These are phyloP conservation scores for Ricinus communis DNA, from an alignment of 345 rosid species.

Conservation along the genomic window DNA sequence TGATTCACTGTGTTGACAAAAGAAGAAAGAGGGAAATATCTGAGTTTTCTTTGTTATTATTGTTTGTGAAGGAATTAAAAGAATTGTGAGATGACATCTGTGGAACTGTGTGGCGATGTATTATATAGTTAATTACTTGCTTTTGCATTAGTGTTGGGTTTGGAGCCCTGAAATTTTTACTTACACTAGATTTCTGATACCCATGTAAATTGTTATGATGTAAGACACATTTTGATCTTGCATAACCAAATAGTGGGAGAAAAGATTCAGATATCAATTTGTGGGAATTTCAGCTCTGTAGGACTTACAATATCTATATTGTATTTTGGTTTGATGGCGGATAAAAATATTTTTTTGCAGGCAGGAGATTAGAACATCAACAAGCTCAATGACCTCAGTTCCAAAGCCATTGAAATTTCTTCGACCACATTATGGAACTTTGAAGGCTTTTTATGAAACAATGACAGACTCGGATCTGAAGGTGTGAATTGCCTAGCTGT, in stretches of 20 bases:
- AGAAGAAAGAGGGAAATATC: background rate
- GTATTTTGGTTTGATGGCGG: background rate
- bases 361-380: conserved; percentile 87
- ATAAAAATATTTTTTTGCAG: conserved; percentile 31
- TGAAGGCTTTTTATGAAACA: conserved; percentile 61
- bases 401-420: conserved; percentile 98
- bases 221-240: too few relatives aligned
- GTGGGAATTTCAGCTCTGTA: background rate
- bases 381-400: conserved; percentile 98
- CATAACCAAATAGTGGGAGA: too few relatives aligned
- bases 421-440: conserved; percentile 89
- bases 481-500: conserved; percentile 35
- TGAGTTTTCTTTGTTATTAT: background rate
- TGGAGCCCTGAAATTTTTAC: background rate
- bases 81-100: background rate
- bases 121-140: background rate
- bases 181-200: background rate
- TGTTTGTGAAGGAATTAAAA: background rate
- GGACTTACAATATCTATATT: background rate
- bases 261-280: too few relatives aligned
- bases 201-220: too few relatives aligned
- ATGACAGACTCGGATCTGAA: conserved; percentile 73
- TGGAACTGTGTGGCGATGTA: background rate
- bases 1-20: background rate
- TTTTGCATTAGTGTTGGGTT: background rate